A percentile compares a stretch with the other conserved stretches of the same genome.
Conservation (phyloP, 2,329 filamentous ascomycete species). For the Alternaria sp. region DNA sequence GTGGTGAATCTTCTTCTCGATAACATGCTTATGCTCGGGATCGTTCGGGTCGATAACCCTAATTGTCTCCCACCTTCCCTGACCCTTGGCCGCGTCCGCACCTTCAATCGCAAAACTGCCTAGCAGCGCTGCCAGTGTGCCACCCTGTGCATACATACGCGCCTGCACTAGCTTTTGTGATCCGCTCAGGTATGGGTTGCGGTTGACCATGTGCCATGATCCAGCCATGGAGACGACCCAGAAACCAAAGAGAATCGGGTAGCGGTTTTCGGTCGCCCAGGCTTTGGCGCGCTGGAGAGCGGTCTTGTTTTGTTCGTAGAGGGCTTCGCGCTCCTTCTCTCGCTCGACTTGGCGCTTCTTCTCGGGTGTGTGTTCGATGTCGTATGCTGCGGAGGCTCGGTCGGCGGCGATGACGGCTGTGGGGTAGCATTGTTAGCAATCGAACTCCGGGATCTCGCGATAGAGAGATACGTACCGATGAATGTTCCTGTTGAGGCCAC, state of each 20-base stretch:
- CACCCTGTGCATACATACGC: constrained; percentile 89
- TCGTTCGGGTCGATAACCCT: constrained; percentile 81
- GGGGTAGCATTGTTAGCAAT: constrained; percentile 18
- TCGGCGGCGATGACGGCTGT: constrained; percentile 82
- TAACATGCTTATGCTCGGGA: constrained; percentile 79
- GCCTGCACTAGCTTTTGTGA: constrained; percentile 93
- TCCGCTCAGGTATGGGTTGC: constrained; percentile 75
- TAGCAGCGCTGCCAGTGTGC: constrained; percentile 84
- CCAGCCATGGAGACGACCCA: constrained; percentile 83
- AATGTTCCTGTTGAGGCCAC: constrained; percentile 84
- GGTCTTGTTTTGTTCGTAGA: constrained; percentile 62
- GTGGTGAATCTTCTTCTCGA: constrained; percentile 87
- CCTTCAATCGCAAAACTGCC: constrained; percentile 84
- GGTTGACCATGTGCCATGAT: constrained; percentile 76
- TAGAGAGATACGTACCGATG: constrained; percentile 59
- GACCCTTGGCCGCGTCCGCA: constrained; percentile 76
- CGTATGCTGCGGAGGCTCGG: constrained; percentile 72
- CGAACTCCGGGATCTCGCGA: not conserved
- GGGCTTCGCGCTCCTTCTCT: constrained; percentile 42
- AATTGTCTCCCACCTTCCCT: constrained; percentile 83
- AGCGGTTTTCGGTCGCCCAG: constrained; percentile 82
- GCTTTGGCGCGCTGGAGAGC: constrained; percentile 67
- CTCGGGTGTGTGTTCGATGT: constrained; percentile 69
- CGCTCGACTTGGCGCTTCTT: constrained; percentile 41
- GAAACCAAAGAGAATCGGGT: constrained; percentile 80